phyloP scores from a whole-genome alignment of 306 rosid genomes.

The Cajanus cajan region DNA sequence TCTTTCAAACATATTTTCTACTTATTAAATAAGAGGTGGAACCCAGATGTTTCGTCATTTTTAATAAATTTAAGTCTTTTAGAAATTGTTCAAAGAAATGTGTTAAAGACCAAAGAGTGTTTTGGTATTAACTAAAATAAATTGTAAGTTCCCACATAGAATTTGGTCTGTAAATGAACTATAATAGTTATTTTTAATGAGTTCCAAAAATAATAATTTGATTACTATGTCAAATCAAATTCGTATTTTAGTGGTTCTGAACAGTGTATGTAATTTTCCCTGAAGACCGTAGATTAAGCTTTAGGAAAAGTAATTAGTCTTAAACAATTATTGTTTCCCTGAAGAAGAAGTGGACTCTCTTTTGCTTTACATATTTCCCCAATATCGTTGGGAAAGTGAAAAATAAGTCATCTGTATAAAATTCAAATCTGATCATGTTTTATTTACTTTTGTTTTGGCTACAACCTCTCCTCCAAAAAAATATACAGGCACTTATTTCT shows the following conservation, averaged over 20 bases:
- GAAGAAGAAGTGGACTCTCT: conserved; percentile 9
- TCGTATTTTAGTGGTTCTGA: background rate
- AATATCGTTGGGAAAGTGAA: conserved; percentile 7
- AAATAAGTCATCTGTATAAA: background rate
- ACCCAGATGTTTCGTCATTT: too few relatives aligned
- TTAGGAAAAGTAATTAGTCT: background rate
- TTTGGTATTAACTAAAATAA: background rate
- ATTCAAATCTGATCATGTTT: conserved; percentile 25
- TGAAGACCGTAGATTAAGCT: background rate
- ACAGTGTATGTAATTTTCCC: background rate
- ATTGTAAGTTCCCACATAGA: background rate
- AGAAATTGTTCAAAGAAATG: too few relatives aligned
- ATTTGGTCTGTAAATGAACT: background rate
- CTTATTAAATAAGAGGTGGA: too few relatives aligned
- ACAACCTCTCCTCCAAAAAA: background rate
- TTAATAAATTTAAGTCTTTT: too few relatives aligned
- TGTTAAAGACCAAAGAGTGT: too few relatives aligned
- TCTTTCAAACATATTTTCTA: too few relatives aligned
- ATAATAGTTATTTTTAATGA: background rate
- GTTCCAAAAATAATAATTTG: background rate
- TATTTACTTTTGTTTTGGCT: conserved; percentile 7
- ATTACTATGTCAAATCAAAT: background rate
- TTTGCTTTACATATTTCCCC: background rate
- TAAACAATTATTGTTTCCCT: background rate
- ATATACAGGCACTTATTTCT: conserved; percentile 74